Percentiles rank a stretch among this genome's conserved stretches.
These are phyloP conservation scores for Papiliotrema fonsecae DNA, from an alignment of 1,284 basidiomycete genomes.

Conservation along the genomic window DNA sequence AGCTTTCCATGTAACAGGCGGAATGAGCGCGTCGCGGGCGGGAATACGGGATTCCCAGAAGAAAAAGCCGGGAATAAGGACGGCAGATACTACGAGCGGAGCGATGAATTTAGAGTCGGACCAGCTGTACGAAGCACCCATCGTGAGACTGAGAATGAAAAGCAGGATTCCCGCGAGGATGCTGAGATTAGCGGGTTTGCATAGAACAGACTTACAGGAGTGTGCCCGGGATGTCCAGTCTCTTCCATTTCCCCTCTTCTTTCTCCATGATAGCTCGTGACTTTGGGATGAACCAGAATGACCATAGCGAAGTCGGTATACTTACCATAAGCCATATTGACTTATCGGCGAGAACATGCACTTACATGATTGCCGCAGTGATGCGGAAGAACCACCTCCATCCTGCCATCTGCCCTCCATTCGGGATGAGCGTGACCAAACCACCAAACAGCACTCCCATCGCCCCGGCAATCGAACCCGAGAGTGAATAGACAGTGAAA, in stretches of 20 bases:
- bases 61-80: conserved; percentile 28
- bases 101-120: conserved; percentile 18
- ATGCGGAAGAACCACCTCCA: conserved; percentile 45
- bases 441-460: conserved; percentile 28
- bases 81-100: conserved; percentile 16
- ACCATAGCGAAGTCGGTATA: conserved; percentile 5
- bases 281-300: conserved; percentile 13
- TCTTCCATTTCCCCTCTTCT: conserved; percentile 13
- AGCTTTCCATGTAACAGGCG: conserved; percentile 28
- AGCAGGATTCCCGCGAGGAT: conserved; percentile 12
- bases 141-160: conserved; percentile 27
- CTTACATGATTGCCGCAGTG: conserved; percentile 23
- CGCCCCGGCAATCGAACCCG: conserved; percentile 31
- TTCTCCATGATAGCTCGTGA: conserved; percentile 1
- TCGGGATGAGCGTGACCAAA: conserved; percentile 33
- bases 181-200: conserved; percentile 7
- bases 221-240: conserved; percentile 11
- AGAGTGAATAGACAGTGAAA: conserved; percentile 31
- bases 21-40: conserved; percentile 24
- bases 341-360: neutral
- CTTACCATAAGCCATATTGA: neutral
- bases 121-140: conserved; percentile 26
- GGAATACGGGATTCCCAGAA: conserved; percentile 26
- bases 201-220: conserved; percentile 13
- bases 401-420: conserved; percentile 31